These are phyloP conservation scores for Eutrema japonicum DNA, from an alignment of 345 rosid genomes.

Conservation along the genomic window DNA sequence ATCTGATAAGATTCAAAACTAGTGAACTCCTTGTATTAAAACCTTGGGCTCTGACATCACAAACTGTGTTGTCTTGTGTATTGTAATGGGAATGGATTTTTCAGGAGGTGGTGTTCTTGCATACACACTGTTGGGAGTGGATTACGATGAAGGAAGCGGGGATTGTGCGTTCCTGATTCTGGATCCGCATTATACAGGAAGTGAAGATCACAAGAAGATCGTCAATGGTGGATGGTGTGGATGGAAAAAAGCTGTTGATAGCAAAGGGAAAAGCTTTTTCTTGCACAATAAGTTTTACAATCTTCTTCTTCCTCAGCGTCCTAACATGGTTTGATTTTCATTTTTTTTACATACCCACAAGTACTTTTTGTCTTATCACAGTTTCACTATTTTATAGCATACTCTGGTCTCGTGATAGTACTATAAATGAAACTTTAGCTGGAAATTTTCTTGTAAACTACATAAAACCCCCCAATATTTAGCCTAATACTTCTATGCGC, in stretches of 20 bases:
- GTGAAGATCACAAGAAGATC: constrained; percentile 81
- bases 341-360: background rate
- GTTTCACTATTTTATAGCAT: background rate
- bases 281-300: constrained; percentile 87
- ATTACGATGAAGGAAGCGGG: constrained; percentile 75
- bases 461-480: too few relatives aligned
- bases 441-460: background rate
- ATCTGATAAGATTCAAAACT: background rate
- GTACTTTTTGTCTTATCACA: constrained; percentile 12
- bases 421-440: background rate
- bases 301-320: constrained; percentile 90
- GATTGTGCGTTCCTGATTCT: constrained; percentile 90
- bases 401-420: background rate
- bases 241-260: constrained; percentile 89
- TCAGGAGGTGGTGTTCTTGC: constrained; percentile 98
- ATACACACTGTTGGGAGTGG: constrained; percentile 83
- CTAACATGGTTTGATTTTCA: constrained; percentile 60
- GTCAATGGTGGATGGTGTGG: constrained; percentile 94
- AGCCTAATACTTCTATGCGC: too few relatives aligned
- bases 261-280: constrained; percentile 87
- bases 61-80: background rate
- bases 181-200: constrained; percentile 90
- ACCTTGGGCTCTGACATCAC: constrained; percentile 13
- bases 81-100: constrained; percentile 3
- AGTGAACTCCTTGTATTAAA: background rate